Conservation (phyloP, 2,329 filamentous ascomycete species). For the Colletotrichum sublineola region DNA sequence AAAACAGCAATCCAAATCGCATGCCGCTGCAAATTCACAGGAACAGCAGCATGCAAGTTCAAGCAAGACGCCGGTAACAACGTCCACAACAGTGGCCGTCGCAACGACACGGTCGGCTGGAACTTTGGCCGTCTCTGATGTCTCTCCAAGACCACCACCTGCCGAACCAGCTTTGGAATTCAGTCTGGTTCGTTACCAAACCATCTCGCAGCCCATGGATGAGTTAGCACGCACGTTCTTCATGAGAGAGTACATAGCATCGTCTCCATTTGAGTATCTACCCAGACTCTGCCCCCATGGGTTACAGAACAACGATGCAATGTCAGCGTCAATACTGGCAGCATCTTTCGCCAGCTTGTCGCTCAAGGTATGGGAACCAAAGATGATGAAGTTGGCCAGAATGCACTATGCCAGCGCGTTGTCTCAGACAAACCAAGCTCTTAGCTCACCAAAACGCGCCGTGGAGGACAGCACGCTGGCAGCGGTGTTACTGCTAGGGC, state of each 20-base stretch:
- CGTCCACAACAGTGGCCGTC: slow-evolving; percentile 2
- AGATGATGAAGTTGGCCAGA: slow-evolving; percentile 43
- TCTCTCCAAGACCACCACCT: neutral
- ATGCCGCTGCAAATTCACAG: slow-evolving; percentile 1
- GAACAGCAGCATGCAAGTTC: neutral
- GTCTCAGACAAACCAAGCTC: slow-evolving; percentile 32
- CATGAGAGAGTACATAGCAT: slow-evolving; percentile 46
- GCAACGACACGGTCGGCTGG: neutral
- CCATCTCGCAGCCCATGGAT: slow-evolving; percentile 25
- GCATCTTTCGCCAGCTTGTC: slow-evolving; percentile 46
- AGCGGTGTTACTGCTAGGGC: slow-evolving; percentile 47
- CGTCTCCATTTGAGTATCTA: slow-evolving; percentile 47
- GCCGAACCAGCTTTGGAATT: slow-evolving; percentile 8
- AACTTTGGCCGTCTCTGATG: neutral
- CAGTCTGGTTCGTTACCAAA: slow-evolving; percentile 28
- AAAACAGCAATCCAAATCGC: slow-evolving; percentile 3
- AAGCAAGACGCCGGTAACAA: slow-evolving; percentile 3
- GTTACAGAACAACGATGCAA: slow-evolving; percentile 37
- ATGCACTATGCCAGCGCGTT: slow-evolving; percentile 44
- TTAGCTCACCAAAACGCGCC: slow-evolving; percentile 42
- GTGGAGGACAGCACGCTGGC: slow-evolving; percentile 46
- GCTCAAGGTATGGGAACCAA: slow-evolving; percentile 32
- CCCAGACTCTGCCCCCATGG: slow-evolving; percentile 41
- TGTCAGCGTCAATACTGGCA: slow-evolving; percentile 45
- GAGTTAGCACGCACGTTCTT: slow-evolving; percentile 45